Evolutionary conservation across 192 early-diverging fungal genomes (phyloP).

Genomic region (Backusella westeae): DNA sequence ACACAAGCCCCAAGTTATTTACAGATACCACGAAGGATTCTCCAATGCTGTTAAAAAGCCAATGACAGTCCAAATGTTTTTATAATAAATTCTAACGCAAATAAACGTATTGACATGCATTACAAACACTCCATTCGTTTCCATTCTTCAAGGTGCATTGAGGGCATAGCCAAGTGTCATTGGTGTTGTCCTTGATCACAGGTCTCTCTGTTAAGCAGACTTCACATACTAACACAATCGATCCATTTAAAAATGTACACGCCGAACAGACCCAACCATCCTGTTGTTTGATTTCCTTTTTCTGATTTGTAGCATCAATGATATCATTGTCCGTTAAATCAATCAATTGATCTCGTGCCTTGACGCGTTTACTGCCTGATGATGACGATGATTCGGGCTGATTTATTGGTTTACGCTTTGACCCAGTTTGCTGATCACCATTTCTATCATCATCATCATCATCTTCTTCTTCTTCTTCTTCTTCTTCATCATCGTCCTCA

Average conservation of each 20-base stretch:
- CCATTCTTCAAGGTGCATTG: not conserved
- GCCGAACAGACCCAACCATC: conserved; percentile 47
- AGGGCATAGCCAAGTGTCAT: not conserved
- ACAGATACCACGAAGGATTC: conserved; percentile 87
- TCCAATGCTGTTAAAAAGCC: conserved; percentile 87
- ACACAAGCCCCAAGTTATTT: conserved; percentile 50
- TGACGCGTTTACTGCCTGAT: not conserved
- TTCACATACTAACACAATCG: conserved; percentile 44
- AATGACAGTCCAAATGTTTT: conserved; percentile 61
- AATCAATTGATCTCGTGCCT: not conserved
- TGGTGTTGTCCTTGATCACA: not conserved
- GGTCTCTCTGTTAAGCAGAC: conserved; percentile 39
- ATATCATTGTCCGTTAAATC: not conserved
- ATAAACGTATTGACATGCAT: conserved; percentile 10
- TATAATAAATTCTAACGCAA: conserved; percentile 30
- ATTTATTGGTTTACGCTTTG: not conserved
- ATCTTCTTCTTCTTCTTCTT: not conserved
- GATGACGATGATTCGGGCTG: not conserved
- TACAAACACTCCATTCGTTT: not conserved
- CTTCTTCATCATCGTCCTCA: not conserved
- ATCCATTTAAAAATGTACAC: conserved; percentile 57
- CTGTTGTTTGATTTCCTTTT: not conserved
- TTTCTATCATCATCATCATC: not conserved
- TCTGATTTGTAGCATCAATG: not conserved
- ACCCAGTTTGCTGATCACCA: not conserved